A percentile compares a stretch with the other conserved stretches of the same genome.
These are phyloP conservation scores for Tuber indicum DNA, from an alignment of 495 filamentous ascomycete species.

Conservation along the genomic window DNA sequence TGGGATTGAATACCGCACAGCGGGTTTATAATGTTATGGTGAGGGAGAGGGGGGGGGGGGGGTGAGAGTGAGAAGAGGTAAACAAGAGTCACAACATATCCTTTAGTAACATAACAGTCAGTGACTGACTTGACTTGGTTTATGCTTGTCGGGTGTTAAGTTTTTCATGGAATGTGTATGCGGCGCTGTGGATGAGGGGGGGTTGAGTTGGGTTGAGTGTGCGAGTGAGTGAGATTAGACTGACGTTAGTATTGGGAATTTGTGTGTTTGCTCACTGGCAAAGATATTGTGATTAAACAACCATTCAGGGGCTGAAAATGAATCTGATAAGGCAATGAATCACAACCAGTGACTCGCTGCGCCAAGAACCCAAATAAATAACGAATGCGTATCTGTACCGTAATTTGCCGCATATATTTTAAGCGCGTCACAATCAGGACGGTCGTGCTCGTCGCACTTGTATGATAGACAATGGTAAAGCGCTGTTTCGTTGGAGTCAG, in stretches of 20 bases:
- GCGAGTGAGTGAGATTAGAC: neutral
- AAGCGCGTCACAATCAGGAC: neutral
- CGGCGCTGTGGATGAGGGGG: neutral
- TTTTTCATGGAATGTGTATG: conserved; percentile 1
- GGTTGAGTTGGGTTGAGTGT: neutral
- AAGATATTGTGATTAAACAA: neutral
- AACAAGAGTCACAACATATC: conserved; percentile 4
- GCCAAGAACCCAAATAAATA: conserved; percentile 2
- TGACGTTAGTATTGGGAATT: neutral
- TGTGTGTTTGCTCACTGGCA: neutral
- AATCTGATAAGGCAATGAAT: neutral
- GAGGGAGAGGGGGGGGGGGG: neutral
- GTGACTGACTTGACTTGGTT: neutral
- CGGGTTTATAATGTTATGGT: neutral
- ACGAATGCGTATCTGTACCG: neutral
- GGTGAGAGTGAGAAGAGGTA: neutral
- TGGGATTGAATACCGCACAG: neutral
- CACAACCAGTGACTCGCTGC: conserved; percentile 2
- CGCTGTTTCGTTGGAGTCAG: neutral
- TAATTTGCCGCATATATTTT: neutral
- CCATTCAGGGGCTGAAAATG: conserved; percentile 5
- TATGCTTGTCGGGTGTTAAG: neutral
- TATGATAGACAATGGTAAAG: neutral
- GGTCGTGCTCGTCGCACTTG: too few relatives aligned
- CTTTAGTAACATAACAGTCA: conserved; percentile 3